phyloP scores from a whole-genome alignment of 768 basidiomycete species.

The Amylocystis lapponica region DNA sequence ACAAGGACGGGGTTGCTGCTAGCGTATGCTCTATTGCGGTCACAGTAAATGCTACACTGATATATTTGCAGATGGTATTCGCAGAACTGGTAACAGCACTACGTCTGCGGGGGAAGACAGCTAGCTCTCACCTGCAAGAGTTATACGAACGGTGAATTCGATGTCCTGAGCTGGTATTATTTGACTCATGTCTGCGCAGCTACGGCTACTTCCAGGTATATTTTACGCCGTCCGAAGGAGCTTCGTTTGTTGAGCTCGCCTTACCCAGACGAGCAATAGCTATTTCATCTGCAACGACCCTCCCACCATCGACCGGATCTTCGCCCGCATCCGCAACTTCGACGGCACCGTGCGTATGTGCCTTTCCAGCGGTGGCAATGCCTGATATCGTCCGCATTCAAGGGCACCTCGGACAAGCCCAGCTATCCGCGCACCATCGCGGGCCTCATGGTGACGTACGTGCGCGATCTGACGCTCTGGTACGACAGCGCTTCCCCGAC shows the following conservation, averaged over 20 bases:
- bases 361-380: slow-evolving; percentile 1
- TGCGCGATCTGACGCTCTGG: slow-evolving; percentile 73
- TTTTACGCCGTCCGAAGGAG: not conserved
- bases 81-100: slow-evolving; percentile 59
- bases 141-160: slow-evolving; percentile 50
- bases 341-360: slow-evolving; percentile 29
- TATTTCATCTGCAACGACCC: slow-evolving; percentile 76
- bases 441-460: slow-evolving; percentile 49
- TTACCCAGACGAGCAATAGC: slow-evolving; percentile 65
- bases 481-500: slow-evolving; percentile 70
- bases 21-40: slow-evolving; percentile 40
- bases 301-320: slow-evolving; percentile 61
- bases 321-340: slow-evolving; percentile 57
- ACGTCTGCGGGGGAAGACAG: slow-evolving; percentile 44
- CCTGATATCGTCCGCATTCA: not conserved
- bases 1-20: slow-evolving; percentile 86
- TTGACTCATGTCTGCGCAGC: slow-evolving; percentile 28
- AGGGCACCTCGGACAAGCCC: slow-evolving; percentile 20
- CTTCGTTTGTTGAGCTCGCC: not conserved
- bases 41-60: not conserved
- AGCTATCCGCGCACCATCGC: slow-evolving; percentile 61
- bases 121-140: slow-evolving; percentile 51
- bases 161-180: no score
- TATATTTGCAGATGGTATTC: slow-evolving; percentile 50
- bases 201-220: slow-evolving; percentile 75